Conservation (phyloP, 495 filamentous ascomycete genomes). For the Monascus purpureus region DNA sequence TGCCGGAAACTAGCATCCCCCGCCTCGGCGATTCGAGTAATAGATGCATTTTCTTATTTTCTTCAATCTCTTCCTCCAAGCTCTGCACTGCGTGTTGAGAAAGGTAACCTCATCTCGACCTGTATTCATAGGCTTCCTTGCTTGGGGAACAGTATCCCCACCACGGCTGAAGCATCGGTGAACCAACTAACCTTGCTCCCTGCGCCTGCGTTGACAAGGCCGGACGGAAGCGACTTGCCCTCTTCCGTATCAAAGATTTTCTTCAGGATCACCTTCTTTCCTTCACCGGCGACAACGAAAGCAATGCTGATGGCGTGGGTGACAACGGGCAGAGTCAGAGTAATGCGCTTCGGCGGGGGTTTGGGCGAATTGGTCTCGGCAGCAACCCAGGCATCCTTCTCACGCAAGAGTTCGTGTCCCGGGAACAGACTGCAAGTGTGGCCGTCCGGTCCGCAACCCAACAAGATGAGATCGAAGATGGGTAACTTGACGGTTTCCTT, state of each 20-base stretch:
- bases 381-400: conserved; percentile 84
- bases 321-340: conserved; percentile 79
- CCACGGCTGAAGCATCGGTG: conserved; percentile 66
- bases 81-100: no score
- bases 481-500: conserved; percentile 82
- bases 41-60: no score
- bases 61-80: no score
- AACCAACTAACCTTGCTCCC: conserved; percentile 92
- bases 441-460: conserved; percentile 89
- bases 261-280: conserved; percentile 84
- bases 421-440: conserved; percentile 97
- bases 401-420: conserved; percentile 70
- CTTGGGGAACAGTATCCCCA: conserved; percentile 69
- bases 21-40: no score
- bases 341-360: conserved; percentile 82
- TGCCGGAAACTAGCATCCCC: no score
- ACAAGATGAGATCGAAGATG: conserved; percentile 83
- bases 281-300: conserved; percentile 78
- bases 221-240: conserved; percentile 62
- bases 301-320: conserved; percentile 70
- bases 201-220: conserved; percentile 69
- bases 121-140: conserved; percentile 36
- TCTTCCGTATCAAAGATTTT: conserved; percentile 75
- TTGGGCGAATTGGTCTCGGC: conserved; percentile 87
- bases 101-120: not conserved